Conservation (phyloP, 371 early-diverging fungal genomes). For the Rhizopus delemar region DNA sequence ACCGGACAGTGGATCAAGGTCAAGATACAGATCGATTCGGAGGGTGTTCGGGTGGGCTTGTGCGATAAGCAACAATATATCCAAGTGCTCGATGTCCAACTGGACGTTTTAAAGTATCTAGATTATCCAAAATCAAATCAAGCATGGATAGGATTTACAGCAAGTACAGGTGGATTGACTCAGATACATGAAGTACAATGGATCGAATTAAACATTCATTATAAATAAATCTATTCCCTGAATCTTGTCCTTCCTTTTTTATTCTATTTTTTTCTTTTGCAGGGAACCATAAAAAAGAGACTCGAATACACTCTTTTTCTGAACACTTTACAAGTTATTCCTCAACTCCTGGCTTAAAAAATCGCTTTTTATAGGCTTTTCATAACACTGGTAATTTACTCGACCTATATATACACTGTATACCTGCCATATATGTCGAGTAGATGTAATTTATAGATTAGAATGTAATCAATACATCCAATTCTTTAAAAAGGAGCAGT, state of each 20-base stretch:
- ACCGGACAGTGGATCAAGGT: constrained; percentile 38
- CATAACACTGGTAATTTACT: too few relatives aligned
- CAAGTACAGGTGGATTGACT: constrained; percentile 55
- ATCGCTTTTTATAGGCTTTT: too few relatives aligned
- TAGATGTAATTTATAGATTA: too few relatives aligned
- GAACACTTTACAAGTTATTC: too few relatives aligned
- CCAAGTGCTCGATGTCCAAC: constrained; percentile 23
- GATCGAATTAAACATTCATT: constrained; percentile 1
- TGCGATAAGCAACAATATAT: constrained; percentile 21
- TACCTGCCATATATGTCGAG: too few relatives aligned
- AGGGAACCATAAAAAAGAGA: too few relatives aligned
- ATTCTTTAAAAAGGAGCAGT: too few relatives aligned
- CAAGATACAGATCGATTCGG: constrained; percentile 20
- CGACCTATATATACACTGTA: too few relatives aligned
- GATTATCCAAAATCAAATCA: constrained; percentile 6
- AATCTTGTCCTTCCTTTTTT: not conserved
- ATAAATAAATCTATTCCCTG: not conserved
- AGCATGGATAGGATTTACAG: constrained; percentile 55
- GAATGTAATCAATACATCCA: too few relatives aligned
- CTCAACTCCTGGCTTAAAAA: too few relatives aligned
- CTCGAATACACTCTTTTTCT: too few relatives aligned
- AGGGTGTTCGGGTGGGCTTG: constrained; percentile 24
- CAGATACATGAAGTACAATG: constrained; percentile 48
- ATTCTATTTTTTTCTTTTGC: not conserved
- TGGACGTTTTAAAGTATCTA: constrained; percentile 18